Evolutionary conservation across 108 stramenopile species (phyloP).

Genomic region (Fragilaria crotonensis): DNA sequence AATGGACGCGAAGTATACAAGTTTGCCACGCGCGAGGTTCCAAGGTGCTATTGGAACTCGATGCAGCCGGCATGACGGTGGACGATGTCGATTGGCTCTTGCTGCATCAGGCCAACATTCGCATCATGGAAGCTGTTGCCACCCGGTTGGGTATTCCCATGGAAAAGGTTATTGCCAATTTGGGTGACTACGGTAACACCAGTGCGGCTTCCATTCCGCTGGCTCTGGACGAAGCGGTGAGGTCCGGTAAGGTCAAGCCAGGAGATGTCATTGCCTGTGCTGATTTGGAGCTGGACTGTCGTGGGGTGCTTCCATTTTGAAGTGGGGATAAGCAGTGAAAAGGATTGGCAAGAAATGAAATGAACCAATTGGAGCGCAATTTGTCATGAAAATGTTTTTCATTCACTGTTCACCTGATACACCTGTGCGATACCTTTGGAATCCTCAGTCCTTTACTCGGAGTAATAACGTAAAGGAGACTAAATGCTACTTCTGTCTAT

Average conservation of each 20-base stretch:
- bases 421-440: too few species aligned
- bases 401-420: too few species aligned
- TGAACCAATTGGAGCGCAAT: too few species aligned
- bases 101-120: slow-evolving; percentile 95
- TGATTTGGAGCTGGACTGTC: slow-evolving; percentile 94
- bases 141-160: slow-evolving; percentile 84
- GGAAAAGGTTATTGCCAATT: slow-evolving; percentile 90
- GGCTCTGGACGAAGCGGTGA: slow-evolving; percentile 91
- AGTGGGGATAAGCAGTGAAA: slow-evolving; percentile 87
- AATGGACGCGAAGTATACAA: slow-evolving; percentile 94
- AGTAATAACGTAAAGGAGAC: too few species aligned
- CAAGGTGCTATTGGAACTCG: slow-evolving; percentile 85
- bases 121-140: slow-evolving; percentile 95
- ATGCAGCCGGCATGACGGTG: slow-evolving; percentile 73
- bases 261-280: slow-evolving; percentile 96
- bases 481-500: too few species aligned
- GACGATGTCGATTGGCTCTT: slow-evolving; percentile 92
- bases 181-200: slow-evolving; percentile 91
- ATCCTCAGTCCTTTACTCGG: too few species aligned
- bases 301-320: slow-evolving; percentile 93
- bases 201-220: slow-evolving; percentile 91
- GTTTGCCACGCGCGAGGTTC: slow-evolving; percentile 93
- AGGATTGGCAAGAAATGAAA: too few species aligned
- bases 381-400: too few species aligned
- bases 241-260: slow-evolving; percentile 86